These are phyloP conservation scores for Candida argentea DNA, from an alignment of 805 yeast species.

Conservation along the genomic window DNA sequence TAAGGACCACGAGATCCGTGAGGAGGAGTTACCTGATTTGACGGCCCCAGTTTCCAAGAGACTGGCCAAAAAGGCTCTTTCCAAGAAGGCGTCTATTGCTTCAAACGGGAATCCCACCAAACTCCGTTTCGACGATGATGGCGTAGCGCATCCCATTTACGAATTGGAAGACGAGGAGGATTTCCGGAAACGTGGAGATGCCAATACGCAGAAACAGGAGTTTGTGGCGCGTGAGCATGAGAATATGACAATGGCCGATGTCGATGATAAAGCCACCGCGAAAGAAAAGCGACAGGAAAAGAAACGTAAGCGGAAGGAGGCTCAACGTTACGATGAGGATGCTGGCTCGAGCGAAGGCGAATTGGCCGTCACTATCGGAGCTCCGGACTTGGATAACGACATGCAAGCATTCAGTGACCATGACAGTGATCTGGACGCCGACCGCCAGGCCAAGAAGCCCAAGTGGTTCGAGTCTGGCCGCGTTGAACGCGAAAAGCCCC, in stretches of 20 bases:
- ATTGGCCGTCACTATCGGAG: slow-evolving; percentile 10
- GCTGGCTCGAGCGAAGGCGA: slow-evolving; percentile 24
- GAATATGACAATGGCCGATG: slow-evolving; percentile 63
- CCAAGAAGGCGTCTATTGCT: slow-evolving; percentile 64
- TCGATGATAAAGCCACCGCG: slow-evolving; percentile 67
- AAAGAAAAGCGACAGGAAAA: slow-evolving; percentile 74
- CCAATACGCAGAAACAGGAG: slow-evolving; percentile 52
- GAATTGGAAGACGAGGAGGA: slow-evolving; percentile 87
- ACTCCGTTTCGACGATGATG: slow-evolving; percentile 87
- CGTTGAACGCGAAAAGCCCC: slow-evolving; percentile 15
- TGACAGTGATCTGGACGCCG: slow-evolving; percentile 14
- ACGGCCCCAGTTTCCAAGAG: slow-evolving; percentile 69
- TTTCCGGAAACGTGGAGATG: slow-evolving; percentile 66
- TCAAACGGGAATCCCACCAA: slow-evolving; percentile 64
- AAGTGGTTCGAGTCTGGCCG: slow-evolving; percentile 40
- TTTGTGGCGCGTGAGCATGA: slow-evolving; percentile 59
- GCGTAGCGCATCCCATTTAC: slow-evolving; percentile 81
- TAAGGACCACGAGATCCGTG: slow-evolving; percentile 58
- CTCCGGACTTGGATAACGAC: slow-evolving; percentile 36
- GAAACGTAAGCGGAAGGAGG: slow-evolving; percentile 80
- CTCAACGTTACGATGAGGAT: slow-evolving; percentile 43
- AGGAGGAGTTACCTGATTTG: slow-evolving; percentile 55
- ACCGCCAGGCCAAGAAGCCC: slow-evolving; percentile 31
- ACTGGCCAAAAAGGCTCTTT: slow-evolving; percentile 73
- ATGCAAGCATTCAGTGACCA: slow-evolving; percentile 24